Conservation (phyloP, 78 protist genomes). For the Isochrysis galbana region DNA sequence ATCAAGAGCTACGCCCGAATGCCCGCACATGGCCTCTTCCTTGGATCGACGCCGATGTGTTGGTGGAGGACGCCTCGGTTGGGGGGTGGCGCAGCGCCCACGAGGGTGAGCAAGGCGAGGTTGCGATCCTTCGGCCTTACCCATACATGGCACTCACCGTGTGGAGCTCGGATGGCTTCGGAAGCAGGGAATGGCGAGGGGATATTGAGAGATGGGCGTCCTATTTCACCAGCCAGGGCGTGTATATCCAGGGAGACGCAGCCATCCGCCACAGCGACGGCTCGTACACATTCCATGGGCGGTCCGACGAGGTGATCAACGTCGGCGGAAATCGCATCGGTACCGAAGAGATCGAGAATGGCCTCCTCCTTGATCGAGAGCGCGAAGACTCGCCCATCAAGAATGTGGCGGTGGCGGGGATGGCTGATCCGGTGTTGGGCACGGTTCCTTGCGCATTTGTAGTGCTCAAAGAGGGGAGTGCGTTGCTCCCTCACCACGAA, state of each 20-base stretch:
- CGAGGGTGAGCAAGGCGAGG: neutral
- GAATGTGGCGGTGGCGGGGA: neutral
- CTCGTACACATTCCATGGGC: neutral
- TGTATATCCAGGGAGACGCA: neutral
- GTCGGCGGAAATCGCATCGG: neutral
- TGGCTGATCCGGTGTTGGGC: neutral
- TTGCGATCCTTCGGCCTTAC: neutral
- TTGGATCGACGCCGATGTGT: neutral
- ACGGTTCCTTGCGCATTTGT: neutral
- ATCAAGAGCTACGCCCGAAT: neutral
- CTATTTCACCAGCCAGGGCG: neutral
- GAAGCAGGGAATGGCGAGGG: neutral
- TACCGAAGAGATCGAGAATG: neutral
- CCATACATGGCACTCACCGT: slow-evolving; percentile 4
- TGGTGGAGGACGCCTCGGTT: neutral
- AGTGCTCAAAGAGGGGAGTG: neutral
- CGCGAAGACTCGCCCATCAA: neutral
- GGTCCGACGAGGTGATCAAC: neutral
- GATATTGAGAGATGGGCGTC: neutral
- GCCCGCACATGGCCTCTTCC: neutral
- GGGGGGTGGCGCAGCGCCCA: neutral
- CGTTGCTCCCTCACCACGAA: neutral
- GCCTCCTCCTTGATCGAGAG: neutral
- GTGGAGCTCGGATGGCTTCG: neutral
- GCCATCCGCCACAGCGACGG: neutral